phyloP scores from a whole-genome alignment of 2,329 filamentous ascomycete species.

The Trichophyton mentagrophytes region DNA sequence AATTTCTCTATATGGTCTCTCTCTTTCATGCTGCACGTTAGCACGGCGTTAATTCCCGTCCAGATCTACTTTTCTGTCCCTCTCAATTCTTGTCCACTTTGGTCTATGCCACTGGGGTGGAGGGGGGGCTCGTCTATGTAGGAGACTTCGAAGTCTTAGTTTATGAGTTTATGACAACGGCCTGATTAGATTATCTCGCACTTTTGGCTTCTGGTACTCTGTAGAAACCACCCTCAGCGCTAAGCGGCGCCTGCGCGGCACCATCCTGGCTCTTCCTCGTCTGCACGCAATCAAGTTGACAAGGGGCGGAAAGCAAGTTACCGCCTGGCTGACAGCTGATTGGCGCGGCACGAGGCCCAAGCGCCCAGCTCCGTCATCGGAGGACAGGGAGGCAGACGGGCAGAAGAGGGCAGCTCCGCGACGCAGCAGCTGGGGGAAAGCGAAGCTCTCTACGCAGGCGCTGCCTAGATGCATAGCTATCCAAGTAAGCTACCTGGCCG shows the following conservation, averaged over 20 bases:
- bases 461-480: no score
- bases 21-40: conserved; percentile 2
- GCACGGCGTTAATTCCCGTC: not conserved
- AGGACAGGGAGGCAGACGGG: not conserved
- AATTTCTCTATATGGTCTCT: conserved; percentile 6
- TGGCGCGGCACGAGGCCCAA: not conserved
- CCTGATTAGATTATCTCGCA: not conserved
- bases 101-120: not conserved
- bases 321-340: not conserved
- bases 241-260: not conserved
- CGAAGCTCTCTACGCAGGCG: no score
- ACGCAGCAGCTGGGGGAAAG: not conserved
- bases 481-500: not conserved
- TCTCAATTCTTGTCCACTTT: not conserved
- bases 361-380: conserved; percentile 1
- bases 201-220: not conserved
- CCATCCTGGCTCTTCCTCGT: not conserved
- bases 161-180: not conserved
- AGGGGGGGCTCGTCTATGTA: not conserved
- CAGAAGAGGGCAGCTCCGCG: not conserved
- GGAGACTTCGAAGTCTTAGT: not conserved
- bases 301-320: not conserved
- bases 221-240: not conserved
- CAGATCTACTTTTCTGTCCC: not conserved
- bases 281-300: not conserved